These are phyloP conservation scores for Paramecium primaurelia DNA, from an alignment of 73 alveolate species.

Conservation along the genomic window DNA sequence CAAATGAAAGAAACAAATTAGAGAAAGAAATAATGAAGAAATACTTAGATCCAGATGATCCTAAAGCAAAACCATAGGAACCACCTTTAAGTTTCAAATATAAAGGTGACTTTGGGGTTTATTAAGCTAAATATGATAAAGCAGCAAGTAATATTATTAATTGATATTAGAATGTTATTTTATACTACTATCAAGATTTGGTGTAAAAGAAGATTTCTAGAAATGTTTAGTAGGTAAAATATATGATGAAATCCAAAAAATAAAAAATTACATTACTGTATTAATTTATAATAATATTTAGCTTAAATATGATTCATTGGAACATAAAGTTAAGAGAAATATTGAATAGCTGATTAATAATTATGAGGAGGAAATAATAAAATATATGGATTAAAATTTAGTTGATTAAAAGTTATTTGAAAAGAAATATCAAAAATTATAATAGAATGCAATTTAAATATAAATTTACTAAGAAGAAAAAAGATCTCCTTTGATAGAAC, in stretches of 20 bases:
- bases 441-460: not conserved
- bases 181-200: not conserved
- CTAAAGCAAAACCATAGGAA: not conserved
- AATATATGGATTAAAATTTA: not conserved
- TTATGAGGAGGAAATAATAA: not conserved
- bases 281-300: not conserved
- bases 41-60: not conserved
- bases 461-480: not conserved
- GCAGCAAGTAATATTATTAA: not conserved
- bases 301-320: not conserved
- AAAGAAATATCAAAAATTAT: not conserved
- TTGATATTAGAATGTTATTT: not conserved
- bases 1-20: not conserved
- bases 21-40: not conserved
- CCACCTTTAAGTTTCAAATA: not conserved
- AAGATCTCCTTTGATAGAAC: not conserved
- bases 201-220: not conserved
- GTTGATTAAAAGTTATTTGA: not conserved
- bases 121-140: not conserved
- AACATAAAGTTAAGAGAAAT: not conserved
- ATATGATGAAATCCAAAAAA: not conserved
- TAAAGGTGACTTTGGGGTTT: not conserved
- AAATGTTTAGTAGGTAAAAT: not conserved
- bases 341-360: not conserved
- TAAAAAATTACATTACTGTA: not conserved